phyloP scores from a whole-genome alignment of 2,329 filamentous ascomycete genomes.

The Epichloe aotearoae region DNA sequence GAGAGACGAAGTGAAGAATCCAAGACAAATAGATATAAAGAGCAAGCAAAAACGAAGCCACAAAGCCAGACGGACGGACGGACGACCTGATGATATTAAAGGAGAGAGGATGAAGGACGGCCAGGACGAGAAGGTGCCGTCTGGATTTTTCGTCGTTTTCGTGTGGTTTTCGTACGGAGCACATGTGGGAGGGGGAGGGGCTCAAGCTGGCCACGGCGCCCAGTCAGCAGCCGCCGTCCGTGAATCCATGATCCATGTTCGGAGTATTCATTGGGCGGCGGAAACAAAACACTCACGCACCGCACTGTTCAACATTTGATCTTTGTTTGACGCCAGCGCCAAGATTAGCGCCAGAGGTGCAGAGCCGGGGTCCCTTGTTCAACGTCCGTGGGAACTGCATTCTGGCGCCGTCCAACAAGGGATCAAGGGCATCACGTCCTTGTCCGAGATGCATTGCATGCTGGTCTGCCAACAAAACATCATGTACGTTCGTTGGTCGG shows the following conservation, averaged over 20 bases:
- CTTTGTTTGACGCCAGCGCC: not conserved
- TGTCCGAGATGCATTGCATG: too few relatives aligned
- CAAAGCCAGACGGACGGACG: too few relatives aligned
- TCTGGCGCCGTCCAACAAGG: too few relatives aligned
- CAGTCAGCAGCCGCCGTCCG: not conserved
- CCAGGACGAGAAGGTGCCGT: not conserved
- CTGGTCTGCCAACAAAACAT: too few relatives aligned
- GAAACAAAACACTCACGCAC: too few relatives aligned
- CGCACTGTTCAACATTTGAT: too few relatives aligned
- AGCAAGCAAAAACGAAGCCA: constrained; percentile 8
- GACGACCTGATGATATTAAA: not conserved
- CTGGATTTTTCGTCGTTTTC: not conserved
- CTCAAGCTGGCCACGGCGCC: not conserved
- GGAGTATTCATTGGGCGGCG: too few relatives aligned
- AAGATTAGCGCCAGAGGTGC: not conserved
- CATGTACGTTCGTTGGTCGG: too few relatives aligned
- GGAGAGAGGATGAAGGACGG: constrained; percentile 3
- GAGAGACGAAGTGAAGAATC: constrained; percentile 2
- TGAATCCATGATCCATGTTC: too few relatives aligned
- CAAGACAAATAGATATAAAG: constrained; percentile 2
- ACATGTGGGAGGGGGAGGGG: not conserved
- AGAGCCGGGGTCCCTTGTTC: not conserved
- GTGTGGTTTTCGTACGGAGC: not conserved
- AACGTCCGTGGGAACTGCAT: not conserved
- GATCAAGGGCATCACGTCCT: too few relatives aligned